phyloP scores from a whole-genome alignment of 805 yeast genomes.

The Blastobotrys mokoenaii region DNA sequence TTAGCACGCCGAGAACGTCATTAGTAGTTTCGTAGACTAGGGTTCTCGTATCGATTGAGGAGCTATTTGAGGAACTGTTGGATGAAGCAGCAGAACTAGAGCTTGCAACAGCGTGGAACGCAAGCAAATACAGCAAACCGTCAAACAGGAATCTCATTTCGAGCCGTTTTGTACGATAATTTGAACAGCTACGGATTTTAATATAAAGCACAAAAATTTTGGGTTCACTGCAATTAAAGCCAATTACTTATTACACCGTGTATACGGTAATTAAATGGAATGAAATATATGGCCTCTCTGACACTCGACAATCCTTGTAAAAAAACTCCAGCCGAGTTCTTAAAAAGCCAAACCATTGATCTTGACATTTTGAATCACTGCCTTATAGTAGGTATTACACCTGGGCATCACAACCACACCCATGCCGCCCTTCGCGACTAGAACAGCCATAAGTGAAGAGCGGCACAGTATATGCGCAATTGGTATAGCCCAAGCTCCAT shows the following conservation, averaged over 20 bases:
- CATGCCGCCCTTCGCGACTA: background rate
- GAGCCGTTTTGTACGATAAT: background rate
- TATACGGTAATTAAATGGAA: background rate
- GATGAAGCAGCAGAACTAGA: too few relatives aligned
- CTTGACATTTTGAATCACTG: conserved; percentile 27
- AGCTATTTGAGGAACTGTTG: too few relatives aligned
- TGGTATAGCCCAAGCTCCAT: background rate
- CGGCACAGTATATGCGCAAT: background rate
- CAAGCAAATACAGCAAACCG: conserved; percentile 10
- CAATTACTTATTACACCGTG: background rate
- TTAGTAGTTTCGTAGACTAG: too few relatives aligned
- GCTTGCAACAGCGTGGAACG: too few relatives aligned
- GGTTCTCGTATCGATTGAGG: too few relatives aligned
- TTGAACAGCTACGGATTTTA: background rate
- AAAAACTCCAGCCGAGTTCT: conserved; percentile 23
- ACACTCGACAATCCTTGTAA: conserved; percentile 23
- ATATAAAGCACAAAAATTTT: background rate
- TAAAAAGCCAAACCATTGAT: conserved; percentile 21
- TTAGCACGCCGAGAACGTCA: too few relatives aligned
- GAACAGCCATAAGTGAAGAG: background rate
- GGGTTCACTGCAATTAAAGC: background rate
- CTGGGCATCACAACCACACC: background rate
- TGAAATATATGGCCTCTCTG: conserved; percentile 27
- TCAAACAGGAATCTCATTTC: background rate
- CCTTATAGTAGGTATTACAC: conserved; percentile 12